phyloP scores from a whole-genome alignment of 495 filamentous ascomycete species.

The Letharia lupina region DNA sequence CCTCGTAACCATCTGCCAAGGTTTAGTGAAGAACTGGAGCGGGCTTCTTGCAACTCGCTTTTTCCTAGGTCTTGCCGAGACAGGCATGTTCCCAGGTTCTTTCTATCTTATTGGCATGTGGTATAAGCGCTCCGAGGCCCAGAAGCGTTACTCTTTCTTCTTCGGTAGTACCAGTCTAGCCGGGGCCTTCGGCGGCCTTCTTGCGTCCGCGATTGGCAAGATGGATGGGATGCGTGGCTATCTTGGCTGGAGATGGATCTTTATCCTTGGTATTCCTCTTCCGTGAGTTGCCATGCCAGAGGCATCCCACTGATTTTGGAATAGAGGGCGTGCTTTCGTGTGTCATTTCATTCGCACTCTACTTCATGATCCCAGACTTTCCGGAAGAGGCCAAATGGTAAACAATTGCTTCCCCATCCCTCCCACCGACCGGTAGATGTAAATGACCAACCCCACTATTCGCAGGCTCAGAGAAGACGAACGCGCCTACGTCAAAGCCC shows the following conservation, averaged over 20 bases:
- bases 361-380: slow-evolving; percentile 78
- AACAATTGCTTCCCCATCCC: neutral
- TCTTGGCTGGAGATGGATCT: slow-evolving; percentile 80
- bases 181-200: slow-evolving; percentile 77
- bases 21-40: slow-evolving; percentile 66
- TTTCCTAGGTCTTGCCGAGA: slow-evolving; percentile 81
- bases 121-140: slow-evolving; percentile 81
- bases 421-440: neutral
- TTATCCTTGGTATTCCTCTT: slow-evolving; percentile 24
- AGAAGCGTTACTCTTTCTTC: slow-evolving; percentile 85
- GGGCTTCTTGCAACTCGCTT: slow-evolving; percentile 78
- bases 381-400: slow-evolving; percentile 47
- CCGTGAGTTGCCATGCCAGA: too few relatives aligned
- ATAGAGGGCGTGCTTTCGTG: slow-evolving; percentile 69
- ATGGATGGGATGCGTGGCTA: slow-evolving; percentile 58
- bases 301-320: slow-evolving; percentile 28
- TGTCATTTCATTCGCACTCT: slow-evolving; percentile 61
- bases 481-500: slow-evolving; percentile 59
- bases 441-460: slow-evolving; percentile 14
- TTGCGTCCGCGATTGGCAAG: slow-evolving; percentile 78
- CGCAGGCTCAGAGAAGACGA: slow-evolving; percentile 61
- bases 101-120: slow-evolving; percentile 82
- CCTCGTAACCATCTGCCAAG: slow-evolving; percentile 66
- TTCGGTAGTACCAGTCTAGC: slow-evolving; percentile 76
- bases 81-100: slow-evolving; percentile 78